These are phyloP conservation scores for Dictyostelium discoideum DNA, from an alignment of 78 protist genomes.

Conservation along the genomic window DNA sequence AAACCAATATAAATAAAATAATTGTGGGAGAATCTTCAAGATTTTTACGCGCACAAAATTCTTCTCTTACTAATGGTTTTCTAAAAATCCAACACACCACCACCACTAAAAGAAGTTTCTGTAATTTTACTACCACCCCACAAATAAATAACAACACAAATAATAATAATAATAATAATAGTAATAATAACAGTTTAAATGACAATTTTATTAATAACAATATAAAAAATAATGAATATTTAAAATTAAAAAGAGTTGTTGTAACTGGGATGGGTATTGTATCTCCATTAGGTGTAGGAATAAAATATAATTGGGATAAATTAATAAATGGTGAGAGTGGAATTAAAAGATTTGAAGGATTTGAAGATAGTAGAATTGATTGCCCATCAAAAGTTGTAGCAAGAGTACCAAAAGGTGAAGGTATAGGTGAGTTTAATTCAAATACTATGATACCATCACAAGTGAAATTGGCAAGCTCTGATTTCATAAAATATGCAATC, in stretches of 20 bases:
- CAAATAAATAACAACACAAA: neutral
- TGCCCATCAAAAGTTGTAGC: slow-evolving; percentile 41
- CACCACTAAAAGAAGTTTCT: neutral
- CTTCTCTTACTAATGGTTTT: neutral
- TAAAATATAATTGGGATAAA: slow-evolving; percentile 73
- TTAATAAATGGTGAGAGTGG: slow-evolving; percentile 73
- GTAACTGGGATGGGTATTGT: slow-evolving; percentile 95
- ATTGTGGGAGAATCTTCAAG: neutral
- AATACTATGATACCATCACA: neutral
- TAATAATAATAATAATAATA: neutral
- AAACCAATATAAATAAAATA: neutral
- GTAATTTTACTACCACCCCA: neutral
- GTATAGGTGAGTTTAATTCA: neutral
- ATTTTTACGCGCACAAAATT: neutral
- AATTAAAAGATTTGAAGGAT: neutral
- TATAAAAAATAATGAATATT: neutral
- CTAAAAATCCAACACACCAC: neutral
- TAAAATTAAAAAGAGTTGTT: slow-evolving; percentile 87
- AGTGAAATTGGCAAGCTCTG: slow-evolving; percentile 26
- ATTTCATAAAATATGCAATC: slow-evolving; percentile 86
- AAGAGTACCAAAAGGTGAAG: slow-evolving; percentile 48
- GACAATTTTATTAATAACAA: neutral
- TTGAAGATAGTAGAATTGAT: neutral
- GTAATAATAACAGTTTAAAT: neutral
- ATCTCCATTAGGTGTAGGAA: slow-evolving; percentile 94